phyloP scores from a whole-genome alignment of 2,329 filamentous ascomycete species.

The Sporothrix curviconia region DNA sequence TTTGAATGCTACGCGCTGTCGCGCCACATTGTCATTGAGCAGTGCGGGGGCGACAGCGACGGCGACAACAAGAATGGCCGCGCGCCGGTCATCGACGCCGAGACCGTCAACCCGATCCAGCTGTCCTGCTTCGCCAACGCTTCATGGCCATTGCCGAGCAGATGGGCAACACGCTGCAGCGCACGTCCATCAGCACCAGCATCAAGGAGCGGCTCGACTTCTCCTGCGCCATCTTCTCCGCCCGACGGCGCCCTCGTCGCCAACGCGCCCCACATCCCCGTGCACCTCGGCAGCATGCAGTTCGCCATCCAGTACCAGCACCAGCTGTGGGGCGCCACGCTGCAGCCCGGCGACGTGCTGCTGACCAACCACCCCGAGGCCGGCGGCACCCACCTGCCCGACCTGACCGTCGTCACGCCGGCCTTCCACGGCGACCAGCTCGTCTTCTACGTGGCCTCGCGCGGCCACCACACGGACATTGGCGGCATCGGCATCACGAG shows the following conservation, averaged over 20 bases:
- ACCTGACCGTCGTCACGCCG: conserved; percentile 74
- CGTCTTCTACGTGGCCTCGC: conserved; percentile 73
- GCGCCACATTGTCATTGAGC: conserved; percentile 76
- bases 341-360: conserved; percentile 73
- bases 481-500: conserved; percentile 76
- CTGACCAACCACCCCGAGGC: conserved; percentile 67
- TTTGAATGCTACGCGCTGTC: conserved; percentile 72
- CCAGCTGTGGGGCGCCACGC: conserved; percentile 69
- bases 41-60: too few relatives aligned
- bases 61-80: conserved; percentile 8
- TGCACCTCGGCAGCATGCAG: conserved; percentile 76
- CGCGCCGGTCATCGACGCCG: conserved; percentile 20
- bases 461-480: conserved; percentile 78
- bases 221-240: conserved; percentile 74
- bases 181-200: conserved; percentile 73
- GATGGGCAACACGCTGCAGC: conserved; percentile 73
- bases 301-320: conserved; percentile 73
- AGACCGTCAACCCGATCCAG: conserved; percentile 65
- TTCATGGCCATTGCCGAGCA: conserved; percentile 85
- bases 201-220: conserved; percentile 80
- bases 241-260: conserved; percentile 67
- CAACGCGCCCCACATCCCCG: conserved; percentile 72
- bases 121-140: conserved; percentile 70
- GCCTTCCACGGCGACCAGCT: conserved; percentile 65
- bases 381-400: conserved; percentile 62